Conservation (phyloP, 192 early-diverging fungal species). For the Backusella parvicylindrica region DNA sequence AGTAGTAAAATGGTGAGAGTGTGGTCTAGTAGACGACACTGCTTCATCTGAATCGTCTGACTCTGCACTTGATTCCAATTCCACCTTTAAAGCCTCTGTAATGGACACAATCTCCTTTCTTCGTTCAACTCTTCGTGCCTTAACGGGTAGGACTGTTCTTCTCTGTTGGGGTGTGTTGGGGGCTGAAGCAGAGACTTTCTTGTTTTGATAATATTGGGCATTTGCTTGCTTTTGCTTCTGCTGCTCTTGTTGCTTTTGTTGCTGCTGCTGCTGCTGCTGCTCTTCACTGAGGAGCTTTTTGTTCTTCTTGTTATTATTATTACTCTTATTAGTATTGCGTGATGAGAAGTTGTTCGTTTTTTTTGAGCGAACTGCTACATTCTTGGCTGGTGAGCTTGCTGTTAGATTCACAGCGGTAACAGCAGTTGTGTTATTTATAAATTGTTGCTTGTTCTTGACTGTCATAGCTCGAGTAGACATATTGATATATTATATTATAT, state of each 20-base stretch:
- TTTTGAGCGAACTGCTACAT: background rate
- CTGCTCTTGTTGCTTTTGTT: background rate
- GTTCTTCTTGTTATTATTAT: background rate
- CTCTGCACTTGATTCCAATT: constrained; percentile 28
- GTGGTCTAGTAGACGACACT: background rate
- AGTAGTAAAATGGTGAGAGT: background rate
- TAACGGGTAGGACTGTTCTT: constrained; percentile 29
- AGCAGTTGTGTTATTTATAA: background rate
- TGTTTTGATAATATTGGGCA: background rate
- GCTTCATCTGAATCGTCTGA: constrained; percentile 38
- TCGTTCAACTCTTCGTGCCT: constrained; percentile 40
- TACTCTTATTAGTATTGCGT: background rate
- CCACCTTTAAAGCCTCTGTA: constrained; percentile 34
- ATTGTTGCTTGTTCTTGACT: background rate
- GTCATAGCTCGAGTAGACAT: constrained; percentile 1
- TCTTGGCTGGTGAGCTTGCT: background rate
- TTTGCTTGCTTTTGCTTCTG: background rate
- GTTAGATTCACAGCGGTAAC: background rate
- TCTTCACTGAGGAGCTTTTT: background rate
- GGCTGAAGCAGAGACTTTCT: background rate
- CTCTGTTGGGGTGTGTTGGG: constrained; percentile 17
- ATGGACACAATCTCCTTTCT: constrained; percentile 42
- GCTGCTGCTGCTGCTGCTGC: background rate
- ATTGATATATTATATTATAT: background rate
- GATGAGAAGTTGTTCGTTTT: background rate